These are phyloP conservation scores for Blastomyces gilchristii DNA, from an alignment of 2,329 filamentous ascomycete genomes.

Conservation along the genomic window DNA sequence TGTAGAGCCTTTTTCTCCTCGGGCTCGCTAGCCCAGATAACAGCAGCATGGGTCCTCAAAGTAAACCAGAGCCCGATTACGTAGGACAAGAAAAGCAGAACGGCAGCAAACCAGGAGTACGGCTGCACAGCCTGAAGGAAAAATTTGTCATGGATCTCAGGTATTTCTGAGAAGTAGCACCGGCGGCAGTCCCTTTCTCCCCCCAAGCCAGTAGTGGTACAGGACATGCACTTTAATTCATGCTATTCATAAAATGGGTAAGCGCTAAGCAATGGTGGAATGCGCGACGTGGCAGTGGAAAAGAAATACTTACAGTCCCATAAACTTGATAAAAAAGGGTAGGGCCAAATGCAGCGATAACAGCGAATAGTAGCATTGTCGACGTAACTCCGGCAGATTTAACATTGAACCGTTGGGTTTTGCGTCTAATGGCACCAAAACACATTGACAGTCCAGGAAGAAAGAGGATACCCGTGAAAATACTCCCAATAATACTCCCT, in stretches of 20 bases:
- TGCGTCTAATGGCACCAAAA: conserved; percentile 93
- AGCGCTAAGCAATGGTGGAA: conserved; percentile 3
- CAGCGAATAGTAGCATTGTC: conserved; percentile 93
- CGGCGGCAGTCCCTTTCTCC: conserved; percentile 63
- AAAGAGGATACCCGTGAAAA: conserved; percentile 92
- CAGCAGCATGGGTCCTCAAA: conserved; percentile 83
- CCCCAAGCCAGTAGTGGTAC: conserved; percentile 35
- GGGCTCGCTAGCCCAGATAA: conserved; percentile 85
- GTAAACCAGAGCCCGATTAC: conserved; percentile 93
- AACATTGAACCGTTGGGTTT: conserved; percentile 96
- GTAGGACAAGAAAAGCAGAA: conserved; percentile 83
- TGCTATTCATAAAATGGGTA: conserved; percentile 48
- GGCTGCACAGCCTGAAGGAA: conserved; percentile 84
- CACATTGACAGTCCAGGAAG: conserved; percentile 96
- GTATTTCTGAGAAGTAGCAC: conserved; percentile 86
- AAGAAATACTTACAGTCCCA: conserved; percentile 57
- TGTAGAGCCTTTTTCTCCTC: conserved; percentile 59
- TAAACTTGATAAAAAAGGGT: conserved; percentile 99
- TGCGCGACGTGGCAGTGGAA: not conserved
- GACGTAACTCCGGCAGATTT: conserved; percentile 93
- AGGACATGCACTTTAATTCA: conserved; percentile 71
- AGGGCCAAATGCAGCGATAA: conserved; percentile 88
- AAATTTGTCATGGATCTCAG: conserved; percentile 75
- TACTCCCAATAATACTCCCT: conserved; percentile 93
- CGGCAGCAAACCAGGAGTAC: conserved; percentile 81